Conservation (phyloP, 495 filamentous ascomycete species). For the Gamarada debralockiae region DNA sequence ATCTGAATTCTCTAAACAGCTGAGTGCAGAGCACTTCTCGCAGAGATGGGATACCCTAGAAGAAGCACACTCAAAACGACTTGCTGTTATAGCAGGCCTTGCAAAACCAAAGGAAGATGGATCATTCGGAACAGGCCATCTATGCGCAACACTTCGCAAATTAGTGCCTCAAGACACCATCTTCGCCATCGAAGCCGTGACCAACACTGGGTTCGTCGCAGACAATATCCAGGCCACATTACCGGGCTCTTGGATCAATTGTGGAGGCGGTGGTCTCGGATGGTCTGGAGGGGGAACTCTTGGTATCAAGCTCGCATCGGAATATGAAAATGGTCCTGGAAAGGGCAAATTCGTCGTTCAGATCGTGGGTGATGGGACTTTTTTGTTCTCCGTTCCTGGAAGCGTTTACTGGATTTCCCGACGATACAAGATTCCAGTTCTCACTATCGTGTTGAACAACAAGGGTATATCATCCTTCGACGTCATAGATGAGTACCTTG, state of each 20-base stretch:
- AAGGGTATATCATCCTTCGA: conserved; percentile 50
- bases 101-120: conserved; percentile 57
- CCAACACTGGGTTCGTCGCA: conserved; percentile 71
- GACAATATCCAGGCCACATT: conserved; percentile 74
- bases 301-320: conserved; percentile 83
- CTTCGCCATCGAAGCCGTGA: conserved; percentile 86
- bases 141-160: conserved; percentile 60
- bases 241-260: conserved; percentile 88
- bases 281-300: conserved; percentile 92
- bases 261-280: conserved; percentile 87
- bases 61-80: conserved; percentile 52
- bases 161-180: conserved; percentile 73
- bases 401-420: conserved; percentile 90
- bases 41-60: conserved; percentile 53
- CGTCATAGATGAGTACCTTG: not conserved
- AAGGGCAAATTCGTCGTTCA: conserved; percentile 87
- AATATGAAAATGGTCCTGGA: conserved; percentile 49
- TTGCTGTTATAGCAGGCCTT: conserved; percentile 53
- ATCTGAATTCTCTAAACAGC: conserved; percentile 39
- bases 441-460: conserved; percentile 93
- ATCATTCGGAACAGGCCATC: conserved; percentile 66
- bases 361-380: conserved; percentile 91
- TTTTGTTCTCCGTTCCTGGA: conserved; percentile 82
- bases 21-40: conserved; percentile 41
- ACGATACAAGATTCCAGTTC: conserved; percentile 80